Evolutionary conservation across 176 grass and related monocot genomes (phyloP).

Genomic region (Paspalum vaginatum): DNA sequence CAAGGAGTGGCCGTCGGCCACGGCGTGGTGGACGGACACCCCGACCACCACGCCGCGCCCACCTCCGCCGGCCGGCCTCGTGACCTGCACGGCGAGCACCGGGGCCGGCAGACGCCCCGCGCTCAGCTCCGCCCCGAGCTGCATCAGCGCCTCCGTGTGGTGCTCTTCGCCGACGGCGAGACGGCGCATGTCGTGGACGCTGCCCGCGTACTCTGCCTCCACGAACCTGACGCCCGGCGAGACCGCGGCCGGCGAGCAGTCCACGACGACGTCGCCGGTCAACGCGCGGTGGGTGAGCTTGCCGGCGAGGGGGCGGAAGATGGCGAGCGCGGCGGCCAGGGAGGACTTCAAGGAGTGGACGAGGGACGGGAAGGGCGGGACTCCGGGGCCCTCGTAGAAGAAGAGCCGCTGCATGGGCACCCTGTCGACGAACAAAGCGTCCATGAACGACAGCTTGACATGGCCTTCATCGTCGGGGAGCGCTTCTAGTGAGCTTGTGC

Average conservation of each 20-base stretch:
- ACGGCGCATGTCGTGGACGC: constrained; percentile 21
- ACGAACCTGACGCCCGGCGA: constrained; percentile 31
- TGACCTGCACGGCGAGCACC: constrained; percentile 55
- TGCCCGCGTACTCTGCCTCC: constrained; percentile 43
- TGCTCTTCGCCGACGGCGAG: constrained; percentile 38
- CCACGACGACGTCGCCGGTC: constrained; percentile 25
- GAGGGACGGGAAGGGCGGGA: constrained; percentile 10
- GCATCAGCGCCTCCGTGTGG: constrained; percentile 28
- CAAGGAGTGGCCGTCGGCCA: constrained; percentile 50
- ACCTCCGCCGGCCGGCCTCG: not conserved
- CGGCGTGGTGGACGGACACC: constrained; percentile 45
- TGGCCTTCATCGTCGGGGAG: not conserved
- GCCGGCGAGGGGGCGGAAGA: constrained; percentile 24
- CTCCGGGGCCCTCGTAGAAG: constrained; percentile 31
- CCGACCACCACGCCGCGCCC: constrained; percentile 9
- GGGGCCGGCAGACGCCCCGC: constrained; percentile 27
- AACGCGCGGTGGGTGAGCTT: constrained; percentile 6
- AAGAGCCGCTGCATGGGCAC: constrained; percentile 5
- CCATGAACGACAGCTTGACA: constrained; percentile 21
- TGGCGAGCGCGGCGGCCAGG: not conserved
- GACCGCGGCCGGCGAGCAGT: constrained; percentile 18
- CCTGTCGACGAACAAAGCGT: not conserved
- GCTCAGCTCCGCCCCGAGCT: constrained; percentile 34
- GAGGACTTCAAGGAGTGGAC: constrained; percentile 17
- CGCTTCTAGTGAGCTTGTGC: not conserved